A percentile compares a stretch with the other conserved stretches of the same genome.
Evolutionary conservation across 768 basidiomycete genomes (phyloP).

Genomic region (Pholiota molesta): DNA sequence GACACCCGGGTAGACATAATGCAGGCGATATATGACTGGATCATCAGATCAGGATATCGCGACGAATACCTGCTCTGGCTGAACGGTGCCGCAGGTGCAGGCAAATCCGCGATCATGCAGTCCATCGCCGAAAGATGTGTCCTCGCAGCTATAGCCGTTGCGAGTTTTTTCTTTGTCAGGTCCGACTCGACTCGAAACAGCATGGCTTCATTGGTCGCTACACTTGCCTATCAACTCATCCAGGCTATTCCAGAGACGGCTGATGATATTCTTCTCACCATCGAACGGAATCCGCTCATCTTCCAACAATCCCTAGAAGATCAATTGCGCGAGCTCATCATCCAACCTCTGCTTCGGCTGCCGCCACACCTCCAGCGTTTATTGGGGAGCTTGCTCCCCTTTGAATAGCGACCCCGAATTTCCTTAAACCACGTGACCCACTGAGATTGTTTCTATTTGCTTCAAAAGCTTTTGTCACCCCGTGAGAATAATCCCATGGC

Average conservation of each 20-base stretch:
- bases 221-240: conserved; percentile 15
- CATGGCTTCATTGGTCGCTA: conserved; percentile 10
- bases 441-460: no score
- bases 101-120: conserved; percentile 22
- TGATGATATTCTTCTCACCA: conserved; percentile 2
- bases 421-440: no score
- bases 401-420: no score
- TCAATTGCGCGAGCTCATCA: conserved; percentile 13
- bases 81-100: conserved; percentile 18
- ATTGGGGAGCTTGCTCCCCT: no score
- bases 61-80: conserved; percentile 13
- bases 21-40: conserved; percentile 20
- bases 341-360: conserved; percentile 7
- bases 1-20: conserved; percentile 19
- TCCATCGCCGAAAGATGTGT: conserved; percentile 19
- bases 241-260: conserved; percentile 7
- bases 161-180: conserved; percentile 21
- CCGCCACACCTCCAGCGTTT: neutral
- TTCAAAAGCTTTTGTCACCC: no score
- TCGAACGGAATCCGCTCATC: conserved; percentile 14
- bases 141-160: neutral
- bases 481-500: no score
- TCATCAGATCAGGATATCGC: neutral
- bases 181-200: conserved; percentile 1
- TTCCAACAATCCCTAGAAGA: conserved; percentile 15